Conservation (phyloP, 257 asterid genomes). For the Capsicum pubescens region DNA sequence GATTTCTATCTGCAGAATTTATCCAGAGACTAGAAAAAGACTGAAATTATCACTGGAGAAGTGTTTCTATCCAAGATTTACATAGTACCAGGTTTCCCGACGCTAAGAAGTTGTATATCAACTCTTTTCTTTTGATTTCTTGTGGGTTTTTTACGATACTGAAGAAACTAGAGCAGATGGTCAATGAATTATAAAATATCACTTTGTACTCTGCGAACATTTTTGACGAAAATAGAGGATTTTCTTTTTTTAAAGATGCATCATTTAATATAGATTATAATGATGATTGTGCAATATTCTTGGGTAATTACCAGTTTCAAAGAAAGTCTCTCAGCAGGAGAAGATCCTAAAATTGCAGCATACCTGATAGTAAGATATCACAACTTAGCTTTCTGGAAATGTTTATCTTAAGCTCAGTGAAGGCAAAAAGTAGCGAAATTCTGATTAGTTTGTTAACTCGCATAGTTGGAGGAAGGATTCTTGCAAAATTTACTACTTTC, state of each 20-base stretch:
- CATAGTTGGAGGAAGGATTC: neutral
- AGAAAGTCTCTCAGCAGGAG: constrained; percentile 64
- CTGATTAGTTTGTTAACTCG: neutral
- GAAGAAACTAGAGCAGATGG: neutral
- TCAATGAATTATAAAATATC: neutral
- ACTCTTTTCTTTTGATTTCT: neutral
- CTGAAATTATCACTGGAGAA: neutral
- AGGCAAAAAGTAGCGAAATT: neutral
- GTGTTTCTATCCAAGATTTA: neutral
- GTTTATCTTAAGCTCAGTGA: constrained; percentile 7
- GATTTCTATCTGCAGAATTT: neutral
- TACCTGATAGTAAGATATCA: constrained; percentile 58
- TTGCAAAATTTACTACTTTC: neutral
- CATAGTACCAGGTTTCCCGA: neutral
- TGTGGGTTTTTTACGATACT: neutral
- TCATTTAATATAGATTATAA: neutral
- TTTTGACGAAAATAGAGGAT: neutral
- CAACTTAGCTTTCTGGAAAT: neutral
- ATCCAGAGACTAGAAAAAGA: neutral
- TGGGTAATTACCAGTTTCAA: constrained; percentile 73
- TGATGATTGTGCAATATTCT: neutral
- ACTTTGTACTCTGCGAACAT: neutral
- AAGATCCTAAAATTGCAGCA: constrained; percentile 93
- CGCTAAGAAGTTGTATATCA: neutral
- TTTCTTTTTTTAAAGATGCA: neutral